Conservation (phyloP, 208 protist species). For the Leishmania martiniquensis region DNA sequence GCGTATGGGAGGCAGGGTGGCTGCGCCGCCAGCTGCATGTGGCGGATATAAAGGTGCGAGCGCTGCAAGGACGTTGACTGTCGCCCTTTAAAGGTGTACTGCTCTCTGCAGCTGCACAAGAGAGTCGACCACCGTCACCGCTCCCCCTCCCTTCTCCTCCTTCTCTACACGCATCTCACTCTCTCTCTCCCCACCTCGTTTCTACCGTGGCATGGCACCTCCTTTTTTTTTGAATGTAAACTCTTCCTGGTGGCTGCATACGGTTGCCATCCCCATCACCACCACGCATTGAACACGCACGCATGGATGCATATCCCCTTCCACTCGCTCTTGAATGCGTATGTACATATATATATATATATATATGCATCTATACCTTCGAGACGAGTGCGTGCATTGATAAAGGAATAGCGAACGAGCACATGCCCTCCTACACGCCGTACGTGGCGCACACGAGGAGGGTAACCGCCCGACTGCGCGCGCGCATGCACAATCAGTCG, state of each 20-base stretch:
- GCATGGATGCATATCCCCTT: background rate
- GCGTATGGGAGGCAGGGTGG: background rate
- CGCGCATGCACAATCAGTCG: slow-evolving; percentile 70
- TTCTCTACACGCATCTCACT: background rate
- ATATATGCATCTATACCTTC: background rate
- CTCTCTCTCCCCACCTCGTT: background rate
- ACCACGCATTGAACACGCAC: background rate
- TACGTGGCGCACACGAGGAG: slow-evolving; percentile 47
- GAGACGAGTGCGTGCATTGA: background rate
- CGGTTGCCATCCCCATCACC: too few species aligned
- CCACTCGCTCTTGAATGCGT: background rate
- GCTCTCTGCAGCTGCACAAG: background rate
- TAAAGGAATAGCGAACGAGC: background rate
- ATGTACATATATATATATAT: background rate
- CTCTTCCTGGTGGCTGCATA: too few species aligned
- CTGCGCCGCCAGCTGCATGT: background rate
- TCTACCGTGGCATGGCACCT: background rate
- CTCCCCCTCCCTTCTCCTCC: background rate
- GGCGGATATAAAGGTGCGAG: background rate
- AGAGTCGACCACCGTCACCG: background rate
- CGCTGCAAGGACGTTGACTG: background rate
- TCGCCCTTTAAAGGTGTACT: background rate
- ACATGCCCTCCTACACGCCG: slow-evolving; percentile 21
- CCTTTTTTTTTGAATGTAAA: background rate
- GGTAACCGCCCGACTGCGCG: slow-evolving; percentile 65